Evolutionary conservation across 768 basidiomycete species (phyloP).

Genomic region (Sporobolomyces roseus): DNA sequence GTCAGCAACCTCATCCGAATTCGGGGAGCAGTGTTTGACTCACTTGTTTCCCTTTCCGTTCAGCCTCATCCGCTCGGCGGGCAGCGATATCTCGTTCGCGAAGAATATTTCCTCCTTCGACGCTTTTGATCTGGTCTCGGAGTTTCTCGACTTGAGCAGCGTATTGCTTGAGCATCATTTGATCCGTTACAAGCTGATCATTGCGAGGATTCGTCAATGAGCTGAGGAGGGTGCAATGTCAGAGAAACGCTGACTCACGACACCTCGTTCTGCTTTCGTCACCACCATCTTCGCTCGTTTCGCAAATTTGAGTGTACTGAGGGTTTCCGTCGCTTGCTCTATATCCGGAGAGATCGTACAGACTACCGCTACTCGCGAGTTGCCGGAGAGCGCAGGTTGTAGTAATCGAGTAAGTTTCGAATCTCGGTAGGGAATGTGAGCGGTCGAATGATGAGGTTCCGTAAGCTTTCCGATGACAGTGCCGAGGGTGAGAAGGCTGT

Average conservation of each 20-base stretch:
- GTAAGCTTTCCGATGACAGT: slow-evolving; percentile 87
- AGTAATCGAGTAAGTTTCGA: slow-evolving; percentile 75
- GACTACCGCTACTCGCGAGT: slow-evolving; percentile 91
- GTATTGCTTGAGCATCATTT: slow-evolving; percentile 87
- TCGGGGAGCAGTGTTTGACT: not conserved
- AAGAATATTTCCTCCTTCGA: slow-evolving; percentile 50
- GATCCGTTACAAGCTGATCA: slow-evolving; percentile 74
- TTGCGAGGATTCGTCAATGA: not conserved
- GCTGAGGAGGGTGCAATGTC: not conserved
- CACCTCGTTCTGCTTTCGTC: slow-evolving; percentile 44
- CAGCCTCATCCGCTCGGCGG: slow-evolving; percentile 14
- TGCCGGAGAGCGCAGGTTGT: slow-evolving; percentile 89
- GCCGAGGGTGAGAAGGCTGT: slow-evolving; percentile 82
- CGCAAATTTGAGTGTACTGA: slow-evolving; percentile 85
- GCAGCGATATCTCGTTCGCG: slow-evolving; percentile 44
- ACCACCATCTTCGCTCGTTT: slow-evolving; percentile 85
- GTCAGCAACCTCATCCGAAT: too few relatives aligned
- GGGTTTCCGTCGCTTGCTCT: slow-evolving; percentile 72
- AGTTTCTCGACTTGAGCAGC: slow-evolving; percentile 90
- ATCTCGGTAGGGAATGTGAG: slow-evolving; percentile 91
- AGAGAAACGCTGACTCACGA: slow-evolving; percentile 49
- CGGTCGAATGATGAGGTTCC: slow-evolving; percentile 63
- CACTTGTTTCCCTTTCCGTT: slow-evolving; percentile 48
- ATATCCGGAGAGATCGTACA: slow-evolving; percentile 89
- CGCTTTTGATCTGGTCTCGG: slow-evolving; percentile 66